Evolutionary conservation across 208 protist genomes (phyloP).

Genomic region (Wallacemonas sp.): DNA sequence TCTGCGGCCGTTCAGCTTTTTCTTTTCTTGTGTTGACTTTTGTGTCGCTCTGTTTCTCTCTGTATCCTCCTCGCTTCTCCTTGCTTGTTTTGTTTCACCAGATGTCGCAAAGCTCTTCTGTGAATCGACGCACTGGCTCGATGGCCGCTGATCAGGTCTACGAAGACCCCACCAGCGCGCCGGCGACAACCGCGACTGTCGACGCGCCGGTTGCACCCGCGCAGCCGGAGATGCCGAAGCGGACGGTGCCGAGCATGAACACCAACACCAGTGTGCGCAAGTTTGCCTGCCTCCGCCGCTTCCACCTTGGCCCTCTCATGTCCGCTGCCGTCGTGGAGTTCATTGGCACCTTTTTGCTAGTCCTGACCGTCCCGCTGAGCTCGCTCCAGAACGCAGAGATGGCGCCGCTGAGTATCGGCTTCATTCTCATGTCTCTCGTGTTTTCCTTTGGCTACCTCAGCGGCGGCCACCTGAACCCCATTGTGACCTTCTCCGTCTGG

Average conservation of each 20-base stretch:
- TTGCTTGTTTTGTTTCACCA: neutral
- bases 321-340: conserved; percentile 78
- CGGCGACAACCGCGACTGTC: neutral
- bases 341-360: conserved; percentile 81
- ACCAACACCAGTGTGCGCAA: conserved; percentile 35
- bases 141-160: conserved; percentile 6
- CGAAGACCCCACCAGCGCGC: neutral
- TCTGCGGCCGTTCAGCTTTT: neutral
- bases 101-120: neutral
- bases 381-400: conserved; percentile 65
- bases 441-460: conserved; percentile 86
- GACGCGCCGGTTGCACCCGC: conserved; percentile 3
- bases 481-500: conserved; percentile 80
- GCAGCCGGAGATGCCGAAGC: neutral
- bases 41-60: neutral
- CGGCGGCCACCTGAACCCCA: conserved; percentile 83
- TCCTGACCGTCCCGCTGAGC: conserved; percentile 74
- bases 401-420: conserved; percentile 69
- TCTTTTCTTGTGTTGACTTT: neutral
- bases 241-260: conserved; percentile 17
- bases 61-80: neutral
- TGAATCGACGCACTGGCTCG: neutral
- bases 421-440: conserved; percentile 75
- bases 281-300: conserved; percentile 56
- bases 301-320: conserved; percentile 59